phyloP scores from a whole-genome alignment of 257 asterid species.

The Solanum paucissectum region DNA sequence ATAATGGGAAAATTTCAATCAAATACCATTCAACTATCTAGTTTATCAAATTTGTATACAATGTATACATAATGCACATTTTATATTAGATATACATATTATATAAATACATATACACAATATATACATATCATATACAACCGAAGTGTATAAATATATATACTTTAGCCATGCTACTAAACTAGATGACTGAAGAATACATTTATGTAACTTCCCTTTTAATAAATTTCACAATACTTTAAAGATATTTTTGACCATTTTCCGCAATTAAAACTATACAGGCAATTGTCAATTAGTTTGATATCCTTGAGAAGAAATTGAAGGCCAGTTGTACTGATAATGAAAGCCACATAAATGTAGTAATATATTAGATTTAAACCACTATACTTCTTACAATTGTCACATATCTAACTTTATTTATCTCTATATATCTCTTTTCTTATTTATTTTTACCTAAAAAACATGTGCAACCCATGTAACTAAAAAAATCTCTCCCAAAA shows the following conservation, averaged over 20 bases:
- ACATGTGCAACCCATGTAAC: neutral
- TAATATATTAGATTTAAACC: neutral
- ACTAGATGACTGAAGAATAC: neutral
- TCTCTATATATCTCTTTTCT: neutral
- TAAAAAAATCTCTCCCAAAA: neutral
- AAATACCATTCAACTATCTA: neutral
- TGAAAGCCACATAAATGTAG: neutral
- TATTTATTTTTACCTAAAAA: neutral
- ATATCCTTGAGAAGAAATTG: neutral
- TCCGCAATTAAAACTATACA: neutral
- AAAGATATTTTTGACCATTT: neutral
- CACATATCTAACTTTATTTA: neutral
- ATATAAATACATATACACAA: neutral
- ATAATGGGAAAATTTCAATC: neutral
- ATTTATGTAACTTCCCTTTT: neutral
- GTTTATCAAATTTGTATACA: neutral
- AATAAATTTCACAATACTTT: neutral
- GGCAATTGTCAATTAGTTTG: neutral
- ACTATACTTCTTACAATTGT: neutral
- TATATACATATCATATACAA: neutral
- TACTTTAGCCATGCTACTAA: neutral
- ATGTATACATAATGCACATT: neutral
- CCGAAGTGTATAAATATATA: neutral
- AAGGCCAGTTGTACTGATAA: neutral
- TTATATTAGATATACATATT: neutral